Evolutionary conservation across 805 yeast genomes (phyloP).

Genomic region (Candida lessepsii): DNA sequence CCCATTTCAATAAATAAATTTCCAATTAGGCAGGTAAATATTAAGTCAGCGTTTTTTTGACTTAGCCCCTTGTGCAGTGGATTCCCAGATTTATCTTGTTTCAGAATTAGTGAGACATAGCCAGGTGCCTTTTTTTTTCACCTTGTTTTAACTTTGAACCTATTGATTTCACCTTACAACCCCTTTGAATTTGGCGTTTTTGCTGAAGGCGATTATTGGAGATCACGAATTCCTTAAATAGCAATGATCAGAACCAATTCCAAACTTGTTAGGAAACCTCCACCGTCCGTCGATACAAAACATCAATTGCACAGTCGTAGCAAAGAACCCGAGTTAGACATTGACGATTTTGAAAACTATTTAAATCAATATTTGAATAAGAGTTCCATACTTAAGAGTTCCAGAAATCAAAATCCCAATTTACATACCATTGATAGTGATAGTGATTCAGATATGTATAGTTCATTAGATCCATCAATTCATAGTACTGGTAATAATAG

Average conservation of each 20-base stretch:
- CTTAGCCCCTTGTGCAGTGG: no score
- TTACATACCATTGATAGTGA: conserved; percentile 19
- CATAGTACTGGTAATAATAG: conserved; percentile 6
- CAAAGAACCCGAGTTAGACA: conserved; percentile 8
- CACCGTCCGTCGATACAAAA: conserved; percentile 3
- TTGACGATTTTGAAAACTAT: conserved; percentile 8
- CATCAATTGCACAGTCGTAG: no score
- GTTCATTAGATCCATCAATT: conserved; percentile 16
- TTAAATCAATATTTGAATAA: conserved; percentile 21
- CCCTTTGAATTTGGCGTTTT: conserved; percentile 1
- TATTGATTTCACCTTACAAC: not conserved
- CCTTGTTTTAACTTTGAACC: no score
- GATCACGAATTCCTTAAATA: not conserved
- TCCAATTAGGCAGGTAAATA: no score
- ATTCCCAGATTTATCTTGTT: no score
- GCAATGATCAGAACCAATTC: conserved; percentile 7
- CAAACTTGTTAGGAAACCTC: conserved; percentile 12
- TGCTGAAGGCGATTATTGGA: not conserved
- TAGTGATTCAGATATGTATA: conserved; percentile 6
- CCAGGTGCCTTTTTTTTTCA: not conserved
- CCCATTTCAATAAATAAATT: no score
- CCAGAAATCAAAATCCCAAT: conserved; percentile 27
- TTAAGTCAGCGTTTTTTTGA: no score
- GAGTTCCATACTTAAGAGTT: conserved; percentile 23
- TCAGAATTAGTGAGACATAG: not conserved